Base-by-base conservation (phyloP, 352 stramenopile species). In the Phytophthora aleatoria region DNA sequence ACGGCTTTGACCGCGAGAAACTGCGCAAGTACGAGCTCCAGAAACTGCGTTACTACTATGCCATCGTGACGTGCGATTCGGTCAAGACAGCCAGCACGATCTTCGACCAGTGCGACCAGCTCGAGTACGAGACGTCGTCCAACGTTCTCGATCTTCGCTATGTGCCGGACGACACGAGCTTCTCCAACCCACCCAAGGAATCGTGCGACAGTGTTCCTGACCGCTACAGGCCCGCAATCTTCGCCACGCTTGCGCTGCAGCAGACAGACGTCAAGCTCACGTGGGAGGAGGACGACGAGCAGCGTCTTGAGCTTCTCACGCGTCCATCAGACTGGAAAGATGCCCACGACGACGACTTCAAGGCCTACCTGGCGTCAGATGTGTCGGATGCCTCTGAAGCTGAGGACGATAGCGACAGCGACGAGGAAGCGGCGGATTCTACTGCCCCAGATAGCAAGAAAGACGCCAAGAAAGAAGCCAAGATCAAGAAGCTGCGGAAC, bases 31-130 rank as follows among this genome's bases (percentile, higher is more conserved):
- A 99, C 75, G 97, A 99, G 71, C 82, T 98, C 44, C 92, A 98
- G 55, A 99, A 99, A 74, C 81, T 99, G 35, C 93, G 96, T 63
- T 99, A 99, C 76, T 99, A 99, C 69, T 99, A 99, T 83, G 97
- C 97, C 4, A 81, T 99, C 16, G 94, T 97, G 11, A 96, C 94
- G 43, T 99, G 97, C 80, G 83, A 97, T 54, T 94, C 81, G 26
- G 77, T 94, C 31, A 89, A 94, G 51, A 95, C 95, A 8, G 94
- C 97, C 28, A 90, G 96, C 36, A 77, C 85, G 28, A 95, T 98
- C 42, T 99, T 99, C 59, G 85, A 97, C 58, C 88, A 96, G 73
- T 97, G 97, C 24, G 97, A 99, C 69, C 96, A 98, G 49, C 88
- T 99, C 59, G 97, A 99, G 74, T 98, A 99, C 74, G 97, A 99